A percentile compares a stretch with the other conserved stretches of the same genome.
phyloP scores from a whole-genome alignment of 768 basidiomycete genomes.

The Rhodocollybia butyracea region DNA sequence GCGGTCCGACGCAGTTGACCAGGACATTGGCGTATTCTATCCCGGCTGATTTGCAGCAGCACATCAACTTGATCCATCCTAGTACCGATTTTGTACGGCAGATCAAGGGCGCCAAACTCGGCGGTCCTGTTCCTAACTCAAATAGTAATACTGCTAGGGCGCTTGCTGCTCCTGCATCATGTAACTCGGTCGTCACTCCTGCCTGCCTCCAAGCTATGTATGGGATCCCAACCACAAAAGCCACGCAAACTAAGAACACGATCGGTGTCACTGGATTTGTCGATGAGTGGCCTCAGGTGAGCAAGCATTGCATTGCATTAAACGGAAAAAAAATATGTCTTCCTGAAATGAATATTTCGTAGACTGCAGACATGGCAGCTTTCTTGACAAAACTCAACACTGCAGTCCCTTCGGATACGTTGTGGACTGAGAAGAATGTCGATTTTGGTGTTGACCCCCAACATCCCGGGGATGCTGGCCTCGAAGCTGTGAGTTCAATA shows the following conservation, averaged over 20 bases:
- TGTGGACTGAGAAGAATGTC: slow-evolving; percentile 30
- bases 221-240: slow-evolving; percentile 26
- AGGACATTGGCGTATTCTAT: too few relatives aligned
- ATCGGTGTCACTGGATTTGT: slow-evolving; percentile 30
- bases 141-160: slow-evolving; percentile 8
- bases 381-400: slow-evolving; percentile 24
- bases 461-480: slow-evolving; percentile 23
- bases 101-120: slow-evolving; percentile 12
- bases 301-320: not conserved
- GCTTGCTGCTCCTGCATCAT: slow-evolving; percentile 21
- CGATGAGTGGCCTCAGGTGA: slow-evolving; percentile 27
- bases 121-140: slow-evolving; percentile 9
- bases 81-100: slow-evolving; percentile 21
- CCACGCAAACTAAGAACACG: slow-evolving; percentile 23
- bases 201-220: slow-evolving; percentile 31
- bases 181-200: slow-evolving; percentile 25
- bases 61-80: slow-evolving; percentile 26
- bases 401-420: slow-evolving; percentile 27
- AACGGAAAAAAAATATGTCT: too few relatives aligned
- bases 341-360: not conserved
- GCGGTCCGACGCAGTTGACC: slow-evolving; percentile 15
- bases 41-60: slow-evolving; percentile 17
- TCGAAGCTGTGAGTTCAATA: slow-evolving; percentile 27
- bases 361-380: slow-evolving; percentile 19
- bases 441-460: slow-evolving; percentile 26